These are phyloP conservation scores for Cyclotella cryptica DNA, from an alignment of 108 stramenopile genomes.

Conservation along the genomic window DNA sequence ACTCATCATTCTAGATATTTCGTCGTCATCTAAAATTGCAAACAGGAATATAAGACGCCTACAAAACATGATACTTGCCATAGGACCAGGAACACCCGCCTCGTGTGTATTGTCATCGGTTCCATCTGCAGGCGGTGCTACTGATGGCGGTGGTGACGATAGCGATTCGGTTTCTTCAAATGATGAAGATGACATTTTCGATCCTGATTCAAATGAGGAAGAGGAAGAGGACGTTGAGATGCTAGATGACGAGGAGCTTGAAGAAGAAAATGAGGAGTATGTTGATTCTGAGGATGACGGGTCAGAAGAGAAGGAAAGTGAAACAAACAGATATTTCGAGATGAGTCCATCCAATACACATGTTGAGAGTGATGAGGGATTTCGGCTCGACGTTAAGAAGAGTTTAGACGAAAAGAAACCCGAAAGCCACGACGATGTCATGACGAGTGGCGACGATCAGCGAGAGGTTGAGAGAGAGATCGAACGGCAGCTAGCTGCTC, in stretches of 20 bases:
- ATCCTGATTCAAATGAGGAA: conserved; percentile 30
- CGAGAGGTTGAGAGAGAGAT: conserved; percentile 18
- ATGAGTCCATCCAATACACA: conserved; percentile 13
- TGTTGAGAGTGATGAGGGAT: conserved; percentile 37
- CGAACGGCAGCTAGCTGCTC: conserved; percentile 1
- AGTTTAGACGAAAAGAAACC: not conserved
- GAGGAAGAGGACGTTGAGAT: conserved; percentile 35
- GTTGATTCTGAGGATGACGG: conserved; percentile 48
- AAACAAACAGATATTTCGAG: not conserved
- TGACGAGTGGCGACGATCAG: conserved; percentile 12
- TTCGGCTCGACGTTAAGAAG: not conserved
- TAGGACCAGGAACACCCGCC: conserved; percentile 80
- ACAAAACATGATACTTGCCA: conserved; percentile 81
- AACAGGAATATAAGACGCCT: conserved; percentile 71
- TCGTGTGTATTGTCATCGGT: conserved; percentile 38
- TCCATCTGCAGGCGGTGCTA: not conserved
- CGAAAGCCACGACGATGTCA: conserved; percentile 26
- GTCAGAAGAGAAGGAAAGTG: conserved; percentile 41
- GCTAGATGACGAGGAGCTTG: conserved; percentile 4
- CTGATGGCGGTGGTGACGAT: not conserved
- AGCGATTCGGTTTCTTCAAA: not conserved
- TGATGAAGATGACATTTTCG: conserved; percentile 33
- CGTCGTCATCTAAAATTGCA: not conserved
- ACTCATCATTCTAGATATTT: not conserved
- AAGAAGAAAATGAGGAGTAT: conserved; percentile 32